Conservation (phyloP, 208 protist species). For the Phytomonas francai region DNA sequence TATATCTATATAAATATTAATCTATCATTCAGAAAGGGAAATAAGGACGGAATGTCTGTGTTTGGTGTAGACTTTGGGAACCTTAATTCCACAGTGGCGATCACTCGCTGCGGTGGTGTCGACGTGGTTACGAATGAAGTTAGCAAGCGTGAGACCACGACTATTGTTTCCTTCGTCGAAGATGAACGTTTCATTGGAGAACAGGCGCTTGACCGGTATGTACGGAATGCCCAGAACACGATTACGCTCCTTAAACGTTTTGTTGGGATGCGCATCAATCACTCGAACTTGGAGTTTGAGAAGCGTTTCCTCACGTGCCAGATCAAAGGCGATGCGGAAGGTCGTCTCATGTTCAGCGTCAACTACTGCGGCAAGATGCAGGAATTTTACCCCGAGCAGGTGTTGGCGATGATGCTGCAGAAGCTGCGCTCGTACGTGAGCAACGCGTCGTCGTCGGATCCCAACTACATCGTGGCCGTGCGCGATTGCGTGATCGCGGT, state of each 20-base stretch:
- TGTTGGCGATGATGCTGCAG: slow-evolving; percentile 88
- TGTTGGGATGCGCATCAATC: slow-evolving; percentile 80
- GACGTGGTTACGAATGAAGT: slow-evolving; percentile 91
- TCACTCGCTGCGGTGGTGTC: slow-evolving; percentile 80
- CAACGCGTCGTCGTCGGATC: slow-evolving; percentile 45
- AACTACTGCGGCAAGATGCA: slow-evolving; percentile 67
- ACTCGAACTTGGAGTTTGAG: slow-evolving; percentile 50
- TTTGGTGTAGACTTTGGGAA: slow-evolving; percentile 91
- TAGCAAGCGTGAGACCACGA: slow-evolving; percentile 81
- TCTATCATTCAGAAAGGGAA: too few relatives aligned
- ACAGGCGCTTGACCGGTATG: slow-evolving; percentile 64
- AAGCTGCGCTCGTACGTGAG: slow-evolving; percentile 76
- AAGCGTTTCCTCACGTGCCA: slow-evolving; percentile 53
- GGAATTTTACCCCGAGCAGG: slow-evolving; percentile 87
- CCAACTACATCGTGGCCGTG: slow-evolving; percentile 45
- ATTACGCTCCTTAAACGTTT: slow-evolving; percentile 82
- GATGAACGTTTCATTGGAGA: slow-evolving; percentile 89
- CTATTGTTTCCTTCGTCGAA: slow-evolving; percentile 83
- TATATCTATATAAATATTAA: slow-evolving; percentile 11
- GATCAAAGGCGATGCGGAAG: slow-evolving; percentile 48
- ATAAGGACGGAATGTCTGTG: slow-evolving; percentile 77
- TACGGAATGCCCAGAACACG: slow-evolving; percentile 84
- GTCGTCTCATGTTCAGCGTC: slow-evolving; percentile 75
- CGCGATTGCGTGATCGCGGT: slow-evolving; percentile 80
- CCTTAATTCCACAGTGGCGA: slow-evolving; percentile 79